These are phyloP conservation scores for Styphnolobium japonicum DNA, from an alignment of 306 rosid genomes.

Conservation along the genomic window DNA sequence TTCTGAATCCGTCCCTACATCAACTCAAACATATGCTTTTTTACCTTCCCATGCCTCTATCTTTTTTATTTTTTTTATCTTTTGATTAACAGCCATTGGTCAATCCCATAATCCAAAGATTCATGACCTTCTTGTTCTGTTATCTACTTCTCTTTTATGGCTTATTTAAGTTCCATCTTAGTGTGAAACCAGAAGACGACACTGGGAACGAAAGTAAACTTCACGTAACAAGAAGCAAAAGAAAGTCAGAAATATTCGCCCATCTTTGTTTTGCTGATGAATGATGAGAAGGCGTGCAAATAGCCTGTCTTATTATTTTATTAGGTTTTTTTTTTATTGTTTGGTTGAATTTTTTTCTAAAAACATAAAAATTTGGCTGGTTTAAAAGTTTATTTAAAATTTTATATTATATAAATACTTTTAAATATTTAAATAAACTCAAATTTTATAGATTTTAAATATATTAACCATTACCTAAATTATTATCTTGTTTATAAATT, in stretches of 20 bases:
- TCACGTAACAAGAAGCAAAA: constrained; percentile 14
- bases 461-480: no score
- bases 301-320: no score
- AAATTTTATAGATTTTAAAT: no score
- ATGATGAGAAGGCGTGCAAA: no score
- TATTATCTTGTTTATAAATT: no score
- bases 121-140: constrained; percentile 13
- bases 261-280: background rate
- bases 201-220: constrained; percentile 11
- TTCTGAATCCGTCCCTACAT: no score
- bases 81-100: background rate
- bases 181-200: background rate
- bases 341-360: no score
- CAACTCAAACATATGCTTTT: background rate
- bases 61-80: background rate
- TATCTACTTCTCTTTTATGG: background rate
- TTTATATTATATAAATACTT: no score
- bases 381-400: no score
- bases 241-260: background rate
- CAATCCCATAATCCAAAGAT: background rate
- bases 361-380: no score
- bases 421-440: no score
- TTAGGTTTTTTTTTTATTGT: no score
- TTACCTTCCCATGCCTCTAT: background rate
- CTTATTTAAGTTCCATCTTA: background rate